Conservation (phyloP, 2,329 filamentous ascomycete genomes). For the Ophiocordyceps camponoti-leonardi region DNA sequence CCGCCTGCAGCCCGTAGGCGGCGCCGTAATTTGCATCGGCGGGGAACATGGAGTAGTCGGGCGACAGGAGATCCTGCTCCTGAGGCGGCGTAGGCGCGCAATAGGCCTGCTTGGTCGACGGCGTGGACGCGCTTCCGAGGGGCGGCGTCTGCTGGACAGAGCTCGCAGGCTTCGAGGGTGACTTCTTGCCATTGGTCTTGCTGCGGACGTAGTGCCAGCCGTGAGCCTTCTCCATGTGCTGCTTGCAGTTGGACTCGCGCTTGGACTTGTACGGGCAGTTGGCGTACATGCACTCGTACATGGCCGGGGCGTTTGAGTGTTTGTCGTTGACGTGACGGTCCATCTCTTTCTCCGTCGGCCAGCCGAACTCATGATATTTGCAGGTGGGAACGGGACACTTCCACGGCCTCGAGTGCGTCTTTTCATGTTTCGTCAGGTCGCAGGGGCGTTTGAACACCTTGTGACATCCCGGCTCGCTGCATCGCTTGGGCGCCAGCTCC, state of each 20-base stretch:
- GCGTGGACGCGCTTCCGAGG: slow-evolving; percentile 44
- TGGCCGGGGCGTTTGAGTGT: slow-evolving; percentile 62
- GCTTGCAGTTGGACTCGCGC: slow-evolving; percentile 91
- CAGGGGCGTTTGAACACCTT: slow-evolving; percentile 96
- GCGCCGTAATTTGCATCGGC: slow-evolving; percentile 27
- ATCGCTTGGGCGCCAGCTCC: slow-evolving; percentile 65
- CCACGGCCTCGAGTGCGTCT: slow-evolving; percentile 91
- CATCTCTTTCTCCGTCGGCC: slow-evolving; percentile 95
- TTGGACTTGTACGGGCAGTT: slow-evolving; percentile 90
- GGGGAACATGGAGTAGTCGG: slow-evolving; percentile 32
- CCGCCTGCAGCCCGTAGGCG: slow-evolving; percentile 12
- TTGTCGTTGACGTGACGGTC: slow-evolving; percentile 95
- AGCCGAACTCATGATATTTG: slow-evolving; percentile 81
- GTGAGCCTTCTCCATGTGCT: slow-evolving; percentile 97
- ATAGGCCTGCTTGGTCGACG: slow-evolving; percentile 32
- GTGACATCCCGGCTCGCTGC: slow-evolving; percentile 57
- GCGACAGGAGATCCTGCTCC: slow-evolving; percentile 19
- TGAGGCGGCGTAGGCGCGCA: slow-evolving; percentile 42
- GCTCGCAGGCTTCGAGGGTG: slow-evolving; percentile 24
- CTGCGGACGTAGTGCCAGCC: slow-evolving; percentile 81
- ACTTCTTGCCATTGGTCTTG: slow-evolving; percentile 71
- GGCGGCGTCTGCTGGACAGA: slow-evolving; percentile 37
- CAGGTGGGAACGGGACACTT: slow-evolving; percentile 72
- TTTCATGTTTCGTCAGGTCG: slow-evolving; percentile 94
- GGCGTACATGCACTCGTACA: slow-evolving; percentile 69